phyloP scores from a whole-genome alignment of 2,329 filamentous ascomycete species.

The Botrytis galanthina region DNA sequence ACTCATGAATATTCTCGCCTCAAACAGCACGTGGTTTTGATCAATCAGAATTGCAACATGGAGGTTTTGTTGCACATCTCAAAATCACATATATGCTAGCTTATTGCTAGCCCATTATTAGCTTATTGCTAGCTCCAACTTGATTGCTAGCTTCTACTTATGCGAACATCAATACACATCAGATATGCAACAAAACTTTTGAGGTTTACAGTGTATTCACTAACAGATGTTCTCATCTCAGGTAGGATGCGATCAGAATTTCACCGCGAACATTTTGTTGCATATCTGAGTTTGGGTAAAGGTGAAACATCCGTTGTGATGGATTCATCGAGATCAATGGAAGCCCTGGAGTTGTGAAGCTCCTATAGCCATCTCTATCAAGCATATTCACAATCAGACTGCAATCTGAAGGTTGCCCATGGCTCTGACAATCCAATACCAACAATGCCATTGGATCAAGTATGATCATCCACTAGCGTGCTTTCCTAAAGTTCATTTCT shows the following conservation, averaged over 20 bases:
- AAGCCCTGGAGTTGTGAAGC: not conserved
- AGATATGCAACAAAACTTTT: not conserved
- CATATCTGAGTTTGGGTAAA: not conserved
- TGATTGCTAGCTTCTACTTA: not conserved
- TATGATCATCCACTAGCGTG: not conserved
- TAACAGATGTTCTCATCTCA: not conserved
- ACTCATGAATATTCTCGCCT: too few species aligned
- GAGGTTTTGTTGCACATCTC: too few species aligned
- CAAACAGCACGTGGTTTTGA: too few species aligned
- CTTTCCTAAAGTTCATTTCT: not conserved
- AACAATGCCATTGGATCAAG: not conserved
- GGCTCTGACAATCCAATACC: not conserved
- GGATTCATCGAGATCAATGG: not conserved
- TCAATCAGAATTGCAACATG: too few species aligned
- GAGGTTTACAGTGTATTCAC: not conserved
- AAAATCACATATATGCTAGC: not conserved
- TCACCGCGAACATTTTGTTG: not conserved
- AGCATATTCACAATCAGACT: not conserved
- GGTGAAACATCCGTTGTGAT: not conserved
- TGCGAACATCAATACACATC: not conserved
- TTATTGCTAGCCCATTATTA: not conserved
- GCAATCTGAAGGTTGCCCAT: rapidly evolving
- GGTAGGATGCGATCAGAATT: not conserved
- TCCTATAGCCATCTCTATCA: not conserved
- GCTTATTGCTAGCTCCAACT: not conserved